Base-by-base conservation (phyloP, 2,329 filamentous ascomycete species). In the Neonectria sp. region DNA sequence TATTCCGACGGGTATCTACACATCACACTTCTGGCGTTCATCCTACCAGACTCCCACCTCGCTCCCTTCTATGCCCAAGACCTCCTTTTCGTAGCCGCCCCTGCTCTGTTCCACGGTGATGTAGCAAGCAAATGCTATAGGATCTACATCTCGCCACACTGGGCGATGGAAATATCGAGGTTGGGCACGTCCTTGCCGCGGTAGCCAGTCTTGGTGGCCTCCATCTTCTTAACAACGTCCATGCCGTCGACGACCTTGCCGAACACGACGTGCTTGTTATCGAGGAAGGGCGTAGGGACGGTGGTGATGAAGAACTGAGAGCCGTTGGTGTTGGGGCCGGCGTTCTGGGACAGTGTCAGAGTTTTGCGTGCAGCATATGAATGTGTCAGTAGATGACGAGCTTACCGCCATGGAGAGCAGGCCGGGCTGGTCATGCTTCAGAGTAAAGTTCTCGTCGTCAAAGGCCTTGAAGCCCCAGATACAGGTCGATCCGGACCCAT, bases 251-350 rank as follows among this genome's bases (percentile, higher is more conserved):
- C 86, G 2, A 98, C 95, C 79, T 93, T 92, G 57, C 96, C 96
- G 76, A 98, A 98, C 21, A 98, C 95, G 63, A 97, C 95, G 80
- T 99, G 96, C 83, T 98, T 98, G 77, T 89, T 89, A 82, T 98
- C 93, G 29, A 99, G 85, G 78, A 97, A 97, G 2, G 94, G 94
- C 0, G 95, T 96, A 6, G 93, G 87, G 2, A 92, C 92, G 0
- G 93, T 96, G 2, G 95, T 98, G 84, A 98, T 95, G 86, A 99
- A 99, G 86, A 99, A 99, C 79, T 98, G 96, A 67, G 91, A 95
- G 43, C 96, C 96, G 81, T 98, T 98, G 72, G 93, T 95, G 82
- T 98, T 93, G 60, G 93, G 93, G 1, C 95, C 95, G 31, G 93
- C 93, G 79, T 98, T 98, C 92, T 96, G 69, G 6, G 6, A 7